Base-by-base conservation (phyloP, 2,329 filamentous ascomycete genomes). In the Bipolaris sorokiniana region DNA sequence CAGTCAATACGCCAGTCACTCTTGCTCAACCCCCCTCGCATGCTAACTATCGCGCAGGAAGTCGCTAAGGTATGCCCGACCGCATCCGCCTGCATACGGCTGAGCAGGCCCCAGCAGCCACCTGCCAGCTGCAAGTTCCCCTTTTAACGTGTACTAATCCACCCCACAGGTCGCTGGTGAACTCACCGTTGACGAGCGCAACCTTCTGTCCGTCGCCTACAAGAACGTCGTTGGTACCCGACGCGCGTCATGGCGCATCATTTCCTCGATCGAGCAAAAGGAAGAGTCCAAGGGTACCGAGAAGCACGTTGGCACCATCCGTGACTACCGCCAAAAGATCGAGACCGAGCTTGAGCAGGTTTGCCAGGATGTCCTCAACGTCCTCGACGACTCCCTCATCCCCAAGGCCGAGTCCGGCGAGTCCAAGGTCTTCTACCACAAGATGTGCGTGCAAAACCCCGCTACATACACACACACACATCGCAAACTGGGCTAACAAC, bases 361-460 rank as follows among this genome's bases (percentile, higher is more conserved):
- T 82, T 98, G 94, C 88, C 88, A 97, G 84, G 94, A 98, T 84
- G 92, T 97, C 71, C 90, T 98, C 71, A 90, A 97, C 74, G 94
- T 98, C 71, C 86, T 98, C 68, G 93, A 97, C 79, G 85, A 97
- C 76, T 89, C 88, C 78, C 86, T 98, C 76, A 98, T 98, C 78
- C 93, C 93, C 81, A 94, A 95, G 82, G 94, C 94, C 77, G 90
- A 95, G 82, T 90, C 91, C 69, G 94, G 94, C 83, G 94, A 98
- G 86, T 97, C 92, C 80, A 98, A 97, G 89, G 94, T 98, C 79
- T 98, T 98, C 83, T 98, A 98, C 86, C 93, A 97, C 90, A 98
- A 98, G 89, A 98, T 98, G 94, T 97, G 84, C 73, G 91, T 85
- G 31, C 15, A n/a, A 10, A 31, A 45, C 31, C 7, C 54, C 20